These are phyloP conservation scores for Talaromyces sp. DNA, from an alignment of 2,329 filamentous ascomycete species.

Conservation along the genomic window DNA sequence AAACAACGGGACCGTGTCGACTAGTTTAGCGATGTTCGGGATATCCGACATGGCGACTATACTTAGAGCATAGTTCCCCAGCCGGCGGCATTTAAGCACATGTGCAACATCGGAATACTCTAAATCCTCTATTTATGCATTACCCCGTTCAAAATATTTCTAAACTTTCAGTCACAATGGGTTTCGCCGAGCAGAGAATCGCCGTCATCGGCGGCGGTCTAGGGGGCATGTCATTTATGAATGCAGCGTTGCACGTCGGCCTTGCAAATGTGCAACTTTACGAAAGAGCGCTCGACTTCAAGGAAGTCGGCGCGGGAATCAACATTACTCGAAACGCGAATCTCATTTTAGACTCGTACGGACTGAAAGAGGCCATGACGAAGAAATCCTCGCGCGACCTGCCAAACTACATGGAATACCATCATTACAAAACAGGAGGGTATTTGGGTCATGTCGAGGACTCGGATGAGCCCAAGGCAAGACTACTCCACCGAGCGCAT, in stretches of 20 bases:
- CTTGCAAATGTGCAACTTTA: conserved; percentile 30
- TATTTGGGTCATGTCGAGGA: conserved; percentile 28
- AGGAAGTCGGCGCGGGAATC: conserved; percentile 35
- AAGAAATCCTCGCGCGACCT: conserved; percentile 30
- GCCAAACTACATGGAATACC: conserved; percentile 28
- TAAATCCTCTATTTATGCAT: neutral
- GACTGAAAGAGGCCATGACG: conserved; percentile 26
- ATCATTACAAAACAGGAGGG: conserved; percentile 22
- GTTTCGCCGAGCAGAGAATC: conserved; percentile 25
- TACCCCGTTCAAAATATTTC: too few relatives aligned
- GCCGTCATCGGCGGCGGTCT: conserved; percentile 34
- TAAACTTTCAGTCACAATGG: conserved; percentile 15
- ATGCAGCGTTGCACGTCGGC: conserved; percentile 24
- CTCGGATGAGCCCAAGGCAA: conserved; percentile 21
- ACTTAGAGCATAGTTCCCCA: neutral
- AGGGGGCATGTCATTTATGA: conserved; percentile 33
- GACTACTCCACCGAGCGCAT: conserved; percentile 28
- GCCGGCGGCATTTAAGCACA: neutral
- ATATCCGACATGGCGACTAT: neutral
- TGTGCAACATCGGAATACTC: neutral
- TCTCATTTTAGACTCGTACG: conserved; percentile 29
- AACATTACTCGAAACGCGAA: conserved; percentile 35
- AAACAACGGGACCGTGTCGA: too few relatives aligned
- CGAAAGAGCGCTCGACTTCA: conserved; percentile 33
- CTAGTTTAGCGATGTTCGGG: neutral